Evolutionary conservation across 192 early-diverging fungal species (phyloP), one percentile per base, ranked within the genome.

Genomic region (Radiomyces spectabilis): DNA sequence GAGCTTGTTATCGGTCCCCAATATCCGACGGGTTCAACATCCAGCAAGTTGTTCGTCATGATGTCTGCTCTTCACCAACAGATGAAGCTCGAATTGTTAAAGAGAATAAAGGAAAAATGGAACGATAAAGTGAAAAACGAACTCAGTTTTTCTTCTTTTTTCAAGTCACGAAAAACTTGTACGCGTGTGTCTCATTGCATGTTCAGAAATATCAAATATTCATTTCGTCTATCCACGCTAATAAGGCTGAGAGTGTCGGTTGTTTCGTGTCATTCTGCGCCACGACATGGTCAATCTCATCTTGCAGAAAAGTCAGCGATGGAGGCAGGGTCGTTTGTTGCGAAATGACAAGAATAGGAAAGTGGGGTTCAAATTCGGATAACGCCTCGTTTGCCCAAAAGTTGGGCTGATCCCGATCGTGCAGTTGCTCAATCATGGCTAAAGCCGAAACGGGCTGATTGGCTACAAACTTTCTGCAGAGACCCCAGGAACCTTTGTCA

Each of bases 1-100:
- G 62, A 64, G 30, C 62, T 64, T 4, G 62, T 64, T 21, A 45
- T 42, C 38, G 54, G 54, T 30, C 62, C 62, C 62, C 55, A 64
- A 46, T 57, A 64, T 5, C 62, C 62, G 45, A 51, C 35, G 25
- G 15, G 33, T 27, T 24, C 21, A 49, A 19, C 16, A 35, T 34
- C 41, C 16, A 30, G n/a, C 26, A 41, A 42, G 18, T n/a, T n/a
- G n/a, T n/a, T n/a, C n/a, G n/a, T n/a, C n/a, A n/a, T n/a, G n/a
- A n/a, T n/a, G n/a, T 31, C 15, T 48, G 46, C 16, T 48, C 30
- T 9, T 25, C 27, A 22, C 24, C 24, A 25, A 48, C 15, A 27
- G 46, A 48, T 15, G 24, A 4, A 13, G 21, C 30, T 31, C 15
- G 34, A 53, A 9, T 33, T 21, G 35, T 53, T 19, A 39, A 29